Evolutionary conservation across 2,329 filamentous ascomycete species (phyloP).

Genomic region (Alternaria sp.): DNA sequence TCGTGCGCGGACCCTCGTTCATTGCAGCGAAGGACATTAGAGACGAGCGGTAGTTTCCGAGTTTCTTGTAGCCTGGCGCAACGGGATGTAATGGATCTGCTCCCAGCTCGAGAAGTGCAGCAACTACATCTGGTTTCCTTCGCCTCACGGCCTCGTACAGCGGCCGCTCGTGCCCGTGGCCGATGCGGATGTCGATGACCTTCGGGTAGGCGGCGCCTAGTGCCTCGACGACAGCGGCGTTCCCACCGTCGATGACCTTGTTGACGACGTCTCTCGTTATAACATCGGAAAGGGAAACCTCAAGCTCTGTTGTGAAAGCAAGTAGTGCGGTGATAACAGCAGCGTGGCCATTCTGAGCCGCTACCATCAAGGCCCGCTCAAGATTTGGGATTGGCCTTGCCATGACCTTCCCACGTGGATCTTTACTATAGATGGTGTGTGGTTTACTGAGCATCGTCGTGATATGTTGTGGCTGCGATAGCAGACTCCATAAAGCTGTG

Average conservation of each 20-base stretch:
- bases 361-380: background rate
- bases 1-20: background rate
- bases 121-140: background rate
- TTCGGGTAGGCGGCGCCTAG: background rate
- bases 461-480: background rate
- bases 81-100: background rate
- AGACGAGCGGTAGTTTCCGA: background rate
- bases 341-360: background rate
- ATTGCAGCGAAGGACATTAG: background rate
- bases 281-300: fast-evolving
- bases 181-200: background rate
- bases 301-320: background rate
- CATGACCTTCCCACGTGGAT: background rate
- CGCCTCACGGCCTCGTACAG: background rate
- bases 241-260: background rate
- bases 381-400: background rate
- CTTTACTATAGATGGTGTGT: background rate
- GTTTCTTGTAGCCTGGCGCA: background rate
- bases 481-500: background rate
- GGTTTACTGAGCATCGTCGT: background rate
- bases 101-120: background rate
- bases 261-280: background rate
- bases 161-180: background rate
- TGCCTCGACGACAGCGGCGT: background rate
- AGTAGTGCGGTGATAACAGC: background rate